Conservation (phyloP, 257 asterid genomes). For the Solanum medicagineum region DNA sequence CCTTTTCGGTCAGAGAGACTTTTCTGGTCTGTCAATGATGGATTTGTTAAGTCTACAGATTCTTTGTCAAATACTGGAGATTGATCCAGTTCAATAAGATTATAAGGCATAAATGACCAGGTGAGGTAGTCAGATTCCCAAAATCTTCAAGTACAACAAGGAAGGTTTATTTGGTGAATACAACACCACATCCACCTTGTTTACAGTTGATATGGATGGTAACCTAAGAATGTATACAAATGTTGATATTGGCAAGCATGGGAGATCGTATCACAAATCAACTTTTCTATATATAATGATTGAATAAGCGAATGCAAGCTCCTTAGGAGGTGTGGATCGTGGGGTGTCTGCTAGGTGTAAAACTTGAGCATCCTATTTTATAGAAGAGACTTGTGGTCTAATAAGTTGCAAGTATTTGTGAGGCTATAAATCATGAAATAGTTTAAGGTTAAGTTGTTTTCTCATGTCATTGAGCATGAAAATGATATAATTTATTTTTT, state of each 20-base stretch:
- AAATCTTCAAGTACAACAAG: no score
- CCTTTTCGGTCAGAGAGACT: no score
- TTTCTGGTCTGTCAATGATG: neutral
- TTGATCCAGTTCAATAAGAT: neutral
- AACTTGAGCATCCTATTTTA: no score
- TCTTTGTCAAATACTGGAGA: neutral
- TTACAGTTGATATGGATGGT: no score
- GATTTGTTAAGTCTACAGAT: neutral
- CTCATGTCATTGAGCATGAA: neutral
- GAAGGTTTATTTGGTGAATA: no score
- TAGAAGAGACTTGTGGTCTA: no score
- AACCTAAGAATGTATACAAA: neutral
- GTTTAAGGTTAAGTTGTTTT: neutral
- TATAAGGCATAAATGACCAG: neutral
- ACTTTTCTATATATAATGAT: constrained; percentile 5
- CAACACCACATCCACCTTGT: no score
- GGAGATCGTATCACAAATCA: neutral
- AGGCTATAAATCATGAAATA: no score
- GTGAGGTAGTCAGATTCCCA: no score
- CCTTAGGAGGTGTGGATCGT: constrained; percentile 23
- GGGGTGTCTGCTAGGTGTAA: constrained; percentile 16
- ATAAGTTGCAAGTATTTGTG: no score
- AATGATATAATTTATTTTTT: neutral
- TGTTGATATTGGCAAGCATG: constrained; percentile 1
- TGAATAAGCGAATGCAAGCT: constrained; percentile 3